These are phyloP conservation scores for Russula earlei DNA, from an alignment of 768 basidiomycete species.

Conservation along the genomic window DNA sequence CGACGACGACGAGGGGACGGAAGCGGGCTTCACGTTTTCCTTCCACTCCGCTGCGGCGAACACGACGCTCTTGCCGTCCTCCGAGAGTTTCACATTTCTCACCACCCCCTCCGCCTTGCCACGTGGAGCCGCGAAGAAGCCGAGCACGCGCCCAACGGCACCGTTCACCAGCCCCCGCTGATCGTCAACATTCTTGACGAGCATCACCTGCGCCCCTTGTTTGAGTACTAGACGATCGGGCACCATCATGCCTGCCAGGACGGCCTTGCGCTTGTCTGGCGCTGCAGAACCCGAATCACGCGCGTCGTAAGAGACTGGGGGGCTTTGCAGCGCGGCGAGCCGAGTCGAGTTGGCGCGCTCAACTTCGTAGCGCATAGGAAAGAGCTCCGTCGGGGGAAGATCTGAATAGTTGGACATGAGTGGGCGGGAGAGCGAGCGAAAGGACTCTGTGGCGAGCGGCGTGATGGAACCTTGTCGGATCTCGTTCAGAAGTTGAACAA, in stretches of 20 bases:
- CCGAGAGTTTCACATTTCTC: conserved; percentile 27
- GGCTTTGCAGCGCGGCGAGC: conserved; percentile 38
- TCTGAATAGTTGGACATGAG: conserved; percentile 22
- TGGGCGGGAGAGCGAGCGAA: conserved; percentile 38
- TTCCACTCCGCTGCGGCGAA: conserved; percentile 24
- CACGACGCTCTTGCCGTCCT: conserved; percentile 27
- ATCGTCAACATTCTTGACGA: conserved; percentile 59
- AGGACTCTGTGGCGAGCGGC: conserved; percentile 35
- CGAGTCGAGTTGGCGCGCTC: conserved; percentile 51
- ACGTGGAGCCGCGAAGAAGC: conserved; percentile 33
- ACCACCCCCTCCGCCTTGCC: conserved; percentile 29
- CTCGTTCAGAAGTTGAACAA: conserved; percentile 68
- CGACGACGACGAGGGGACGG: neutral
- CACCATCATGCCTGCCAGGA: conserved; percentile 56
- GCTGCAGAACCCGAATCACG: conserved; percentile 41
- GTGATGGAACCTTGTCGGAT: conserved; percentile 56
- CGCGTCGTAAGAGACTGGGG: conserved; percentile 37
- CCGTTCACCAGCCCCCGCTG: conserved; percentile 52
- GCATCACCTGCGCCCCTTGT: conserved; percentile 54
- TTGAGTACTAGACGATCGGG: conserved; percentile 48
- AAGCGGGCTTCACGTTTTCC: conserved; percentile 26
- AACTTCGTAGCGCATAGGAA: conserved; percentile 62
- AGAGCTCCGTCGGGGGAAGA: conserved; percentile 43
- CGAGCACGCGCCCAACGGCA: conserved; percentile 50
- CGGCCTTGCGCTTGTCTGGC: conserved; percentile 37